Conservation (phyloP, 805 yeast species). For the Zygosaccharomyces siamensis region DNA sequence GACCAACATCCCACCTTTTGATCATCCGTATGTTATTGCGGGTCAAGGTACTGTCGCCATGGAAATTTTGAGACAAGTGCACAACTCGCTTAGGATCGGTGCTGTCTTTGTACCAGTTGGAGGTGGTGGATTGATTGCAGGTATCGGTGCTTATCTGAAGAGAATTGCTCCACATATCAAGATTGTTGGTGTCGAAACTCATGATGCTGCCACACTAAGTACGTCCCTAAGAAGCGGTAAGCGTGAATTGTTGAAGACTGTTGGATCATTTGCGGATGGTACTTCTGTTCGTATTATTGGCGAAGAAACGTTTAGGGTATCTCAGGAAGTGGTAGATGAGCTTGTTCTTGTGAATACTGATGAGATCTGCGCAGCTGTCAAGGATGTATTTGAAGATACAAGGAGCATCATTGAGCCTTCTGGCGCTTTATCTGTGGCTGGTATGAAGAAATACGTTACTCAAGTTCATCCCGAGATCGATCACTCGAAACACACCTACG, state of each 20-base stretch:
- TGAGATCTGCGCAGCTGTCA: conserved; percentile 94
- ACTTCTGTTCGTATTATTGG: conserved; percentile 92
- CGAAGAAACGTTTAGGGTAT: conserved; percentile 82
- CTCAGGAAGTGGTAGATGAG: conserved; percentile 79
- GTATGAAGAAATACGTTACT: conserved; percentile 75
- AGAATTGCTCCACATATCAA: conserved; percentile 97
- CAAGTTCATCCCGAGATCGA: conserved; percentile 59
- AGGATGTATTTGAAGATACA: conserved; percentile 94
- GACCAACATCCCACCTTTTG: conserved; percentile 95
- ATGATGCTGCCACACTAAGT: conserved; percentile 89
- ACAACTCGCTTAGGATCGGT: conserved; percentile 54
- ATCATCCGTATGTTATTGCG: conserved; percentile 96
- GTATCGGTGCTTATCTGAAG: conserved; percentile 83
- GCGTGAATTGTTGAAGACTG: conserved; percentile 56
- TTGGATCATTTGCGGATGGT: conserved; percentile 98
- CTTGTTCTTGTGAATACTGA: conserved; percentile 81
- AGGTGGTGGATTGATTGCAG: conserved; percentile 95
- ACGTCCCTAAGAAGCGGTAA: conserved; percentile 57
- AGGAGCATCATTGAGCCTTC: conserved; percentile 93
- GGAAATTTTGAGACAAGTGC: conserved; percentile 85
- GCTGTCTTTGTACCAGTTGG: conserved; percentile 94
- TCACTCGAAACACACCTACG: conserved; percentile 65
- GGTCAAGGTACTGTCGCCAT: conserved; percentile 98
- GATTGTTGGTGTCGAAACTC: conserved; percentile 92
- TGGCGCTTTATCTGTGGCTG: conserved; percentile 96